Evolutionary conservation across 257 asterid species (phyloP), one percentile per base, ranked within the genome.

Genomic region (Jacaranda copaia): DNA sequence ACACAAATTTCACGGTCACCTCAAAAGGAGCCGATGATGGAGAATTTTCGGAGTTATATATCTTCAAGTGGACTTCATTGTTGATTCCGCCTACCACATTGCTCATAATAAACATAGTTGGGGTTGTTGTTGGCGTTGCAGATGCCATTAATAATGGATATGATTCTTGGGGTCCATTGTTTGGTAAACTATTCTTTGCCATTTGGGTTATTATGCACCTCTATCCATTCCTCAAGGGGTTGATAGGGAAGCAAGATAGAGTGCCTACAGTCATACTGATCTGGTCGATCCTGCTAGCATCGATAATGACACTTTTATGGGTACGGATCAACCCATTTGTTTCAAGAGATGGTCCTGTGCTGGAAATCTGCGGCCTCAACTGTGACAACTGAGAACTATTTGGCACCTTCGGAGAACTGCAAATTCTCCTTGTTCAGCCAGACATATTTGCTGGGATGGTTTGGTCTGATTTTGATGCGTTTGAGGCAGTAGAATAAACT

Each of bases 121-220:
- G 89, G 32, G 86, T 89, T 12, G 73, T 89, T 56, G 84, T 84
- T 8, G 95, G 95, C 3, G 10, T 88, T 40, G 88, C 92, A 1
- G 84, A 86, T 73, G 92, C 95, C 35, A 75, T 89, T 45, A 88
- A 89, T 19, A 88, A 88, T 13, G 92, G 95, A 25, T 89, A 89
- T 52, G 91, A 89, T 60, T 86, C 92, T 15, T 89, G 92, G 95
- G 92, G 92, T 13, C 92, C 88, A 2, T 73, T 89, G 18, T 89
- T 89, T 45, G 95, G 95, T 38, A 79, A 80, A 79, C 75, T 89
- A 11, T 85, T 89, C 73, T 88, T 89, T 5, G 89, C 95, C 3
- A 25, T 88, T 53, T 89, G 92, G 91, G 94, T 89, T 36, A 87
- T 89, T 51, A 68, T 89, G 83, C 94, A 89, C 62, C 90, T 89